Evolutionary conservation across 331 rosid species (phyloP), one percentile per base, ranked within the genome.

Genomic region (Quercus tomentella): DNA sequence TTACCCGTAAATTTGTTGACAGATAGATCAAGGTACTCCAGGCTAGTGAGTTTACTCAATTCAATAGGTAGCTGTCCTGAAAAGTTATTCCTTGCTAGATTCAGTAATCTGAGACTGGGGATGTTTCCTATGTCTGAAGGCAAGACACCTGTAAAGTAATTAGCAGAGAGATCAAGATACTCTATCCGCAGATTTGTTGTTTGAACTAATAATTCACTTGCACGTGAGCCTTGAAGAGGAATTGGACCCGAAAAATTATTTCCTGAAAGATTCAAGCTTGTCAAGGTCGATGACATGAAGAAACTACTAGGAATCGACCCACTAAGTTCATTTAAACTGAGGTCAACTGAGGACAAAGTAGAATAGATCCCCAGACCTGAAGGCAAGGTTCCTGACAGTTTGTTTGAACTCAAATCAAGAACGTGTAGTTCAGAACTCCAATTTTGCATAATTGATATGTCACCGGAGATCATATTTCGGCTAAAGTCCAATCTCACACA

Each of bases 11-110:
- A 95, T 72, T 88, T 89, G 89, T 95, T 95, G 80, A 74, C 76
- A n/a, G 97, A 95, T 85, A 95, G 86, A 89, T 95, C 93, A 43
- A 95, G 97, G 82, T 58, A 79, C 87, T 88, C 94, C 90, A 95
- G 87, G 82, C 73, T 74, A 82, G 3, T 31, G 76, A 95, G 92
- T 84, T 88, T 91, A 85, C 72, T 84, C 94, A 95, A 76, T 74
- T 91, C 98, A 87, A 76, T 78, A 23, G 99, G 97, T 72, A 95
- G 83, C 52, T 79, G 80, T 62, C 99, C 99, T 3, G 97, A 90
- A 80, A 95, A 91, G 68, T 69, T 88, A 85, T 95, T 95, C 84
- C 77, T 83, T 26, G 97, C 91, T 70, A 95, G 88, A 87, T 93
- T 89, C 86, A 95, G 88, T 86, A 91, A 87, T 86, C 83, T 95